phyloP scores from a whole-genome alignment of 2,329 filamentous ascomycete species.

The Rachicladosporium sp. region DNA sequence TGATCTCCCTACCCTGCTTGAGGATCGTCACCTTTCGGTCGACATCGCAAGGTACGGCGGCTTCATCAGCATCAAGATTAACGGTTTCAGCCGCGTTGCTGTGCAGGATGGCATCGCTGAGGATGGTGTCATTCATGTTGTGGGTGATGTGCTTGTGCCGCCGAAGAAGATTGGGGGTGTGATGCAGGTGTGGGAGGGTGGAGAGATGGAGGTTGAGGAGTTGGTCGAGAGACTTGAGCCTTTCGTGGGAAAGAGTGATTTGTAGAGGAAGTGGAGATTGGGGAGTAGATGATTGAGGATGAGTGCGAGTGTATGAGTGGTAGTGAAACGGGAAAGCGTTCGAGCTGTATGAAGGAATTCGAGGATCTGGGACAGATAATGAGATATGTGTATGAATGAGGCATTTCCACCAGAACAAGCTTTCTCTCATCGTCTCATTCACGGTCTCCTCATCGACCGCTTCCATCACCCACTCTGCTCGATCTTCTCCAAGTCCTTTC shows the following conservation, averaged over 20 bases:
- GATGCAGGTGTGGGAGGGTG: slow-evolving; percentile 30
- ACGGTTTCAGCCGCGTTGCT: slow-evolving; percentile 55
- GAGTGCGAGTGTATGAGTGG: no score
- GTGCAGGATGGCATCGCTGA: slow-evolving; percentile 59
- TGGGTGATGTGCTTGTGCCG: slow-evolving; percentile 62
- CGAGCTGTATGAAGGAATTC: no score
- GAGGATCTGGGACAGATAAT: no score
- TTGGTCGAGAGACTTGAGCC: slow-evolving; percentile 44
- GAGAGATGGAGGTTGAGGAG: slow-evolving; percentile 47
- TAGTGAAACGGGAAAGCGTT: no score
- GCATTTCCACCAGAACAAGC: no score
- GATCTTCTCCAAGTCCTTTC: no score
- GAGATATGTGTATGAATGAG: no score
- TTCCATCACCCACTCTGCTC: no score
- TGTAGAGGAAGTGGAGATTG: slow-evolving; percentile 7
- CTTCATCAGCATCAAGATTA: slow-evolving; percentile 60
- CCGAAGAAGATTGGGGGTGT: slow-evolving; percentile 43
- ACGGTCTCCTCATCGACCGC: no score
- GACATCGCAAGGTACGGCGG: slow-evolving; percentile 59
- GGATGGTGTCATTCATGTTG: slow-evolving; percentile 74
- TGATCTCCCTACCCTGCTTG: slow-evolving; percentile 63
- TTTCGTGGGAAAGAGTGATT: slow-evolving; percentile 26
- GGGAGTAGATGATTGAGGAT: no score
- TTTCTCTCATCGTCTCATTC: no score
- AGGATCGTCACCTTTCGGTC: slow-evolving; percentile 53